Base-by-base conservation (phyloP, 208 protist genomes). In the Crithidia expoeki region DNA sequence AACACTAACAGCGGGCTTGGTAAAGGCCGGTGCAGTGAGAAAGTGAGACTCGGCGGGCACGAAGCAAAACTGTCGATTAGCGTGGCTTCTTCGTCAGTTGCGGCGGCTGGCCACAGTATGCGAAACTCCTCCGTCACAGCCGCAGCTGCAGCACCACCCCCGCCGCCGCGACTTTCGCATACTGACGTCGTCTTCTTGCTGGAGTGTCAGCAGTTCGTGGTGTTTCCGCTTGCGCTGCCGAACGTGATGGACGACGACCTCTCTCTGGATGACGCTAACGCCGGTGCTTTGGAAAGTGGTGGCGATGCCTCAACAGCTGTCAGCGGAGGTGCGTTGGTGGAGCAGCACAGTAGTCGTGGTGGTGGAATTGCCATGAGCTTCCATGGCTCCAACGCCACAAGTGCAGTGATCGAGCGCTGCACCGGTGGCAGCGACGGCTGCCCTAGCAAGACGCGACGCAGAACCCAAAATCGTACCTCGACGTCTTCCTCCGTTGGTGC, bases 131-230 rank as follows among this genome's bases (percentile, higher is more conserved):
- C 51, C n/a, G 52, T 23, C 50, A n/a, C 46, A 14, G 17, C 14
- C 10, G 40, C 32, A 0, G 46, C 52, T 16, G 33, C 28, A 6
- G 49, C 6, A 44, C 19, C 21, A 21, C 28, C 25, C 16, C 55
- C 21, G 27, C 72, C 71, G 19, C 70, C 72, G 50, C 66, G 69
- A 21, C 74, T 87, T 17, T 81, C 73, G 7, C 74, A 84, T 46
- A 56, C 73, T 4, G 78, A 84, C 36, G 58, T 87, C n/a, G 34
- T 87, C 7, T 68, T 79, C 38, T 44, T 81, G 47, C 68, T 87
- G 7, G 78, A 84, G 64, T 59, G 59, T 21, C 73, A 79, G 44
- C 78, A 81, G 36, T 87, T 87, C 42, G 68, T 84, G 0, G 73
- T 81, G 3, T 87, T 76, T 36, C 82, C 82, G 12, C 72, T 87